Percentiles rank a stretch among this genome's conserved stretches.
Conservation (phyloP, 116 monocot genomes). For the Zostera marina region DNA sequence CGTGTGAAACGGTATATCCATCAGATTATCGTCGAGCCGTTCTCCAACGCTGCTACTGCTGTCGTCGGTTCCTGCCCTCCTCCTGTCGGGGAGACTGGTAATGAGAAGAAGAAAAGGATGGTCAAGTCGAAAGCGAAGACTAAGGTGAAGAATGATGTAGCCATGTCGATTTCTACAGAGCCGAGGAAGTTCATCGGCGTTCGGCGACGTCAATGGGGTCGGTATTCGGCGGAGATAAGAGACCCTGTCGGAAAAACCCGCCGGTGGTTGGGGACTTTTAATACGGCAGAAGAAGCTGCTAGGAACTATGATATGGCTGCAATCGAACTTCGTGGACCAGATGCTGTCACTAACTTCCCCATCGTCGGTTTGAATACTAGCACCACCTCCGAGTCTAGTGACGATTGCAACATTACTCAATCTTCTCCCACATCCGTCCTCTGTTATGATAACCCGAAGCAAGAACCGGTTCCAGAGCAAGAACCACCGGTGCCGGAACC, state of each 20-base stretch:
- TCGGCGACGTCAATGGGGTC: constrained; percentile 73
- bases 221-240: constrained; percentile 81
- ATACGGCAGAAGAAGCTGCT: constrained; percentile 75
- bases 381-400: constrained; percentile 27
- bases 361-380: neutral
- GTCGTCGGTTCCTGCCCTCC: neutral
- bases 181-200: constrained; percentile 48
- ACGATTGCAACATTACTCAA: constrained; percentile 17
- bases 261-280: constrained; percentile 55
- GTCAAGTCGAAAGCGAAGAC: constrained; percentile 1
- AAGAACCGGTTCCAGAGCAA: neutral
- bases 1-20: constrained; percentile 15
- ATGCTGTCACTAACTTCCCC: constrained; percentile 53
- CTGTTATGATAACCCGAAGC: constrained; percentile 4
- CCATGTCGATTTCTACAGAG: neutral
- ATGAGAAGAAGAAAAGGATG: neutral
- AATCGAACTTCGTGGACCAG: constrained; percentile 56
- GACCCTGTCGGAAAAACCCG: constrained; percentile 51
- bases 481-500: neutral
- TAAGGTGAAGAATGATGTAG: neutral
- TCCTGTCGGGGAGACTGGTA: too few species aligned
- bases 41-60: neutral
- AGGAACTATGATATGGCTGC: constrained; percentile 54
- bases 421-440: constrained; percentile 72
- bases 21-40: constrained; percentile 18